Percentiles rank a stretch among this genome's conserved stretches.
These are phyloP conservation scores for Cladobotryum protrusum DNA, from an alignment of 2,329 filamentous ascomycete genomes.

Conservation along the genomic window DNA sequence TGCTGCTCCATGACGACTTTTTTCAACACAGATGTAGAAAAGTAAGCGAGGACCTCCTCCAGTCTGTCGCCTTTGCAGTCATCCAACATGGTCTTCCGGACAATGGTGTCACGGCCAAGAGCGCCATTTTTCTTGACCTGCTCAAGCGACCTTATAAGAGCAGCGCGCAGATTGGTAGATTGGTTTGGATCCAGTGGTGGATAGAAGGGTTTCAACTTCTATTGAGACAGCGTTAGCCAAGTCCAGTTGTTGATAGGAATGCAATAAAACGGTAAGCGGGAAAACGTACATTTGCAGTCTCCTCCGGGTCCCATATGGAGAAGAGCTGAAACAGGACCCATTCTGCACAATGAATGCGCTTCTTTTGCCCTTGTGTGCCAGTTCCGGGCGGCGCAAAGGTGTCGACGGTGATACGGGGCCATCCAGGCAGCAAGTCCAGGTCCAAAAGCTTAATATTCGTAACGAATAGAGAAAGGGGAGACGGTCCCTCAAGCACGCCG, in stretches of 20 bases:
- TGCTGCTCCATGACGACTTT: constrained; percentile 49
- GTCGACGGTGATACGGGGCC: constrained; percentile 66
- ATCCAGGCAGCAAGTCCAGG: constrained; percentile 68
- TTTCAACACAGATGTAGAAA: constrained; percentile 78
- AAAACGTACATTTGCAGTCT: constrained; percentile 60
- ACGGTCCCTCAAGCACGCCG: constrained; percentile 7
- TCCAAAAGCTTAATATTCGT: constrained; percentile 80
- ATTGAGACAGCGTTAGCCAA: constrained; percentile 10
- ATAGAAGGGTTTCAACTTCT: constrained; percentile 88
- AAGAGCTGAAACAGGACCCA: constrained; percentile 91
- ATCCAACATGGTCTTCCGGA: constrained; percentile 93
- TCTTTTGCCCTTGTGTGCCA: constrained; percentile 68
- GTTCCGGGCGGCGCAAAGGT: constrained; percentile 61
- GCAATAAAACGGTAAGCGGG: not conserved
- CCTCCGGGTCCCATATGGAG: constrained; percentile 71
- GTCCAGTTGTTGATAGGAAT: not conserved
- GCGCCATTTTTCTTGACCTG: constrained; percentile 82
- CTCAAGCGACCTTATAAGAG: constrained; percentile 73
- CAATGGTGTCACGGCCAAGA: constrained; percentile 69
- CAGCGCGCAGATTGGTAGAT: constrained; percentile 81
- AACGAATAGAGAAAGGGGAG: constrained; percentile 51
- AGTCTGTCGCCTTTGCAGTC: constrained; percentile 90
- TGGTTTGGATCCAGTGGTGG: constrained; percentile 85
- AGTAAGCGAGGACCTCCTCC: constrained; percentile 75
- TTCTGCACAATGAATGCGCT: constrained; percentile 74